Base-by-base conservation (phyloP, 352 stramenopile species). In the Pythium phragmiticola region DNA sequence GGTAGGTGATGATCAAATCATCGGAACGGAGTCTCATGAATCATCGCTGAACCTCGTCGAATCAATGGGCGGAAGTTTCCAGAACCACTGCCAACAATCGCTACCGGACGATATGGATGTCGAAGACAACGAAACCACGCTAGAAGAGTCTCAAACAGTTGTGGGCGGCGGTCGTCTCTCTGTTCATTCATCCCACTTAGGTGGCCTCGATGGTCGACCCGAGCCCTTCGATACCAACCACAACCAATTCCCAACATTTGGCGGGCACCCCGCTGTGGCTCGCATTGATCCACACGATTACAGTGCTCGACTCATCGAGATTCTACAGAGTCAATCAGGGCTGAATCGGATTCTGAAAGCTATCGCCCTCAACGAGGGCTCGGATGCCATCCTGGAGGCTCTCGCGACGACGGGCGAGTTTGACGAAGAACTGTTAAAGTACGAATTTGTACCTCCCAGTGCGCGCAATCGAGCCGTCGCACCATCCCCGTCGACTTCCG, bases 321-420 rank as follows among this genome's bases (percentile, higher is more conserved):
- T 59, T 12, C 28, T 43, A 4, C 19, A 43, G 30, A 56, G 36
- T 43, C 28, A 42, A 56, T 42, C 49, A 5, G 19, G 30, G 9
- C 3, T 21, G n/a, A 59, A 26, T 50, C 47, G 54, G 2, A 45
- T 68, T 39, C 16, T 68, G 23, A 48, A 42, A 54, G 62, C 62
- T 0, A 68, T 68, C 16, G 62, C 62, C 14, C 46, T 57, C 19
- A 30, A 64, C 28, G 47, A 64, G 42, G 63, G 49, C 16, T 19
- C 56, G 5, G 63, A 69, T 56, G 56, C 45, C 14, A 60, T 69
- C 34, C 37, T 69, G 26, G 63, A 69, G 37, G 56, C 49, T 12
- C 63, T 69, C 30, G 48, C 49, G 16, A 49, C 42, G 23, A 58
- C 48, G 12, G 59, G 41, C 21, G 30, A 66, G 12, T 65, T 46